Percentiles rank a stretch among this genome's conserved stretches.
phyloP scores from a whole-genome alignment of 176 grass and related monocot genomes.

The Olyra latifolia region DNA sequence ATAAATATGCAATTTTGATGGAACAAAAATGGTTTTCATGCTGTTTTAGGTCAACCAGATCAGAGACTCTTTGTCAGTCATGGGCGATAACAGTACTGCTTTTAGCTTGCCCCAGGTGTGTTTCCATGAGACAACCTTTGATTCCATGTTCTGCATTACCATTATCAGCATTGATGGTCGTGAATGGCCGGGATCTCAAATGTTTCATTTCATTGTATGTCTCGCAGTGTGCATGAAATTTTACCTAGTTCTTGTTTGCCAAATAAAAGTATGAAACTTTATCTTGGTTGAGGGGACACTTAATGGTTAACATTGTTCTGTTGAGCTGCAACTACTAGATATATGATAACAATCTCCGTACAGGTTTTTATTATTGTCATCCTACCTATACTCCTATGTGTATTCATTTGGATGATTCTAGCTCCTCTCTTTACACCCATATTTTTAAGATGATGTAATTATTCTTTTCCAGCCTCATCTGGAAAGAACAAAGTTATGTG shows the following conservation, averaged over 20 bases:
- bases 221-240: neutral
- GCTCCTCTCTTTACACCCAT: conserved; percentile 3
- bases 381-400: neutral
- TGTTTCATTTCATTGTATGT: neutral
- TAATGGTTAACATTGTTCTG: neutral
- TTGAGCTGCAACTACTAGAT: neutral
- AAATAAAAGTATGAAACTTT: neutral
- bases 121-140: neutral
- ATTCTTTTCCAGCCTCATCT: conserved; percentile 87
- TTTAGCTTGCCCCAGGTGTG: conserved; percentile 93
- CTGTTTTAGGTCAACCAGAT: conserved; percentile 86
- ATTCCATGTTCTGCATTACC: neutral
- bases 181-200: neutral
- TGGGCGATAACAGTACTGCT: conserved; percentile 90
- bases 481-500: conserved; percentile 95
- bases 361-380: neutral
- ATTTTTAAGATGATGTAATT: conserved; percentile 23
- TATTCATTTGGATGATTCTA: conserved; percentile 13
- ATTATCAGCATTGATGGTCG: conserved; percentile 1
- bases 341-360: conserved; percentile 1
- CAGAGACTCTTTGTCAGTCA: conserved; percentile 82
- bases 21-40: conserved; percentile 30
- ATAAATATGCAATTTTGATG: conserved; percentile 22
- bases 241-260: neutral
- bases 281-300: neutral